Evolutionary conservation across 192 early-diverging fungal genomes (phyloP).

Genomic region (Linderina pennispora): DNA sequence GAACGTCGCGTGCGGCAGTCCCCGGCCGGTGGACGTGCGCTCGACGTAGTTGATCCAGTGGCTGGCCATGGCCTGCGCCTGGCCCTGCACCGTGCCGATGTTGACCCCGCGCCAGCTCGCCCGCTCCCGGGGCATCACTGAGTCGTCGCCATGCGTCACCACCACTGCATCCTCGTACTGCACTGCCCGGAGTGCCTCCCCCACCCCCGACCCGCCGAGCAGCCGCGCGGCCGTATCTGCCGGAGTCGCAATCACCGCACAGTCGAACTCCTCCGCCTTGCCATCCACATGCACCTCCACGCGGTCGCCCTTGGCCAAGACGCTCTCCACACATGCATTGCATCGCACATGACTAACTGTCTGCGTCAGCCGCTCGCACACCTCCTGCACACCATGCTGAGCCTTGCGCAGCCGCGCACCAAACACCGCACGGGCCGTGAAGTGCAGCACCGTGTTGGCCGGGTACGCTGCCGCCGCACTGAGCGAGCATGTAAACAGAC

Average conservation of each 20-base stretch:
- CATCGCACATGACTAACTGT: conserved; percentile 5
- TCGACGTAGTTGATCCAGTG: conserved; percentile 53
- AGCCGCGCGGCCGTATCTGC: conserved; percentile 24
- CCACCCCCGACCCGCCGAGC: background rate
- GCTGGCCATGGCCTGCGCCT: conserved; percentile 14
- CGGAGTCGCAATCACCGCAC: conserved; percentile 31
- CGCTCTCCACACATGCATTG: conserved; percentile 4
- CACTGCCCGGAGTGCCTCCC: conserved; percentile 23
- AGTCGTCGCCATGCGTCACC: conserved; percentile 34
- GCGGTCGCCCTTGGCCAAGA: background rate
- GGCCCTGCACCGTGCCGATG: conserved; percentile 12
- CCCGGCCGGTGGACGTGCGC: conserved; percentile 24
- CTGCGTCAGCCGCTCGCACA: conserved; percentile 21
- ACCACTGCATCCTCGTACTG: conserved; percentile 36
- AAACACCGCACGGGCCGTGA: conserved; percentile 24
- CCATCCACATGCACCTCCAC: conserved; percentile 6
- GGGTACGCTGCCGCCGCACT: conserved; percentile 26
- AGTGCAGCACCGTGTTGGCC: conserved; percentile 31
- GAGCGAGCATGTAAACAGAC: conserved; percentile 37
- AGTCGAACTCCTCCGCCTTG: conserved; percentile 17
- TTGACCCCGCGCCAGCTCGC: conserved; percentile 46
- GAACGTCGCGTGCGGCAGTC: conserved; percentile 33
- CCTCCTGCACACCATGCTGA: conserved; percentile 21
- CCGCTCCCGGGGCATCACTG: conserved; percentile 31
- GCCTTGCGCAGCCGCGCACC: conserved; percentile 34